Evolutionary conservation across 1,284 basidiomycete genomes (phyloP), one percentile per base, ranked within the genome.

Genomic region (Puccinia triticina): DNA sequence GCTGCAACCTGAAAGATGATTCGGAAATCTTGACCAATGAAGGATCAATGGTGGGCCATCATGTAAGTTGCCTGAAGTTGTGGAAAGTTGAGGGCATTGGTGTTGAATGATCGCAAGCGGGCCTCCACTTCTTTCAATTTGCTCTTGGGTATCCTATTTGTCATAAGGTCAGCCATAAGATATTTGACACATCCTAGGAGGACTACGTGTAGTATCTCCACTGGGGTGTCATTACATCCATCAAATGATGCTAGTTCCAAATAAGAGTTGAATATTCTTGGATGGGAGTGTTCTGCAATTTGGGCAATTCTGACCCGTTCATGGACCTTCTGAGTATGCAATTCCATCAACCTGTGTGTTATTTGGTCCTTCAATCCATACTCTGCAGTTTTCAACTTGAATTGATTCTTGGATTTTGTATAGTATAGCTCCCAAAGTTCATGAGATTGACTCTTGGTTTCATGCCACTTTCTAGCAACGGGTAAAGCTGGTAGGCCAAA

Each of bases 11-110:
- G 88, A 0, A 86, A 85, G 40, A 89, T 87, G 0, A 78, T 84
- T 1, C 87, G 84, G 74, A 88, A 88, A 80, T 89, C 87, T 1
- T 85, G 83, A 0, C 88, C 88, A n/a, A 85, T 85, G 0, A 88
- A 82, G 0, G 88, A 88, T 3, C 84, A 84, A 0, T 85, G 84
- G 83, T 87, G 87, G 5, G 85, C 75, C 0, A 88, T 86, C 0
- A 87, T 83, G 21, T 86, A 87, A 0, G 84, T 66, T 0, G 87
- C 87, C 1, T 67, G 43, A 4, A 85, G 79, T 1, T 72, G 73
- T 12, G 85, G 84, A 0, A 86, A 83, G 10, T 84, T 85, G 0
- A 88, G 85, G 0, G 85, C 87, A 16, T 83, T 43, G 0, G 85
- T 78, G 53, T 87, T 84, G 23, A 88, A 73, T 14, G 71, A 48